Base-by-base conservation (phyloP, 768 basidiomycete genomes). In the Cyclocybe aegerita region DNA sequence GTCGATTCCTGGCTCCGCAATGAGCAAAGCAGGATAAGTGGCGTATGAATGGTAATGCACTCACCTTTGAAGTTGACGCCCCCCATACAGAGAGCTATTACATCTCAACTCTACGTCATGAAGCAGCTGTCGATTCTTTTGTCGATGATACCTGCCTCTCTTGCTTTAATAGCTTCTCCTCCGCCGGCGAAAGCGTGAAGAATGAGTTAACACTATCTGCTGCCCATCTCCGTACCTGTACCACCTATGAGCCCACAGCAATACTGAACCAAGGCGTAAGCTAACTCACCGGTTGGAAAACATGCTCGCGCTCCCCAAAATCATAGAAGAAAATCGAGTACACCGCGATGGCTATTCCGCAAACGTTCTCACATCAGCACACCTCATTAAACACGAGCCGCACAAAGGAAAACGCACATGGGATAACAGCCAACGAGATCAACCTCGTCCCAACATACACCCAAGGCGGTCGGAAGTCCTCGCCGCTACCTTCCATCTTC, bases 221-320 rank as follows among this genome's bases (percentile, higher is more conserved):
- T 12, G 75, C 68, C 86, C 85, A 88, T 62, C 82, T 74, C 39
- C 86, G 75, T 31, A 77, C 65, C 83, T 87, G 50, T 15, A 15
- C 37, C 46, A 36, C 39, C 46, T 15, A 42, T 42, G 30, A 41
- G 2, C 5, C 35, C 12, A 45, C 4, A n/a, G 32, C 35, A 29
- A 4, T 31, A 37, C 34, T 39, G 43, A 45, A n/a, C n/a, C 17
- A 23, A 44, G 12, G 10, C 14, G 42, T 31, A 43, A 11, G 2
- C 23, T 23, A 40, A 73, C 82, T 62, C 54, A 86, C 85, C 16
- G 83, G 81, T 64, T 76, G 78, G 64, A 86, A 88, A 23, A 86
- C 81, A 62, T 88, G 85, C 16, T 88, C 86, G 41, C 73, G 70
- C n/a, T 85, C 81, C 3, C 86, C 86, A 64, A 80, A 88, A 62